phyloP scores from a whole-genome alignment of 2,329 filamentous ascomycete species.

The Neonectria magnoliae region DNA sequence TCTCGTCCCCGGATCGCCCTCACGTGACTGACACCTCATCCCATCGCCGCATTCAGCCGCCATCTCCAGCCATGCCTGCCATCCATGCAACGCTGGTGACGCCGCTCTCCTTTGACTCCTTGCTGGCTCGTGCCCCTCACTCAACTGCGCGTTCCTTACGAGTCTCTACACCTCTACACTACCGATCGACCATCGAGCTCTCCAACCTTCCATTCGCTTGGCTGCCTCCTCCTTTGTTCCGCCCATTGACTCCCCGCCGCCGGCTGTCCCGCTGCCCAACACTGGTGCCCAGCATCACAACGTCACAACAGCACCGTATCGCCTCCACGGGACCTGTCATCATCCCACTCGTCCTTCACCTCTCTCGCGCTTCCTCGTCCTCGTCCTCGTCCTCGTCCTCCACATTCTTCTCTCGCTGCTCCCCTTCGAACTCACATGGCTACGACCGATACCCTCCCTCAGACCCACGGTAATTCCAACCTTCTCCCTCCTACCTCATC shows the following conservation, averaged over 20 bases:
- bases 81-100: slow-evolving; percentile 20
- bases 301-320: not conserved
- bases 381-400: slow-evolving; percentile 3
- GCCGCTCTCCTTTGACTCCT: slow-evolving; percentile 17
- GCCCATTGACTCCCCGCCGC: slow-evolving; percentile 34
- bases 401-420: slow-evolving; percentile 9
- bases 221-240: slow-evolving; percentile 12
- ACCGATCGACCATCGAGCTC: slow-evolving; percentile 19
- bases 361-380: slow-evolving; percentile 7
- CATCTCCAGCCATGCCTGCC: slow-evolving; percentile 24
- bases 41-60: slow-evolving; percentile 21
- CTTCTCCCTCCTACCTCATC: not conserved
- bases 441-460: slow-evolving; percentile 41
- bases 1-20: slow-evolving; percentile 5
- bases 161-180: slow-evolving; percentile 1
- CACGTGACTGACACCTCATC: slow-evolving; percentile 16
- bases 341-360: slow-evolving; percentile 15
- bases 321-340: slow-evolving; percentile 9
- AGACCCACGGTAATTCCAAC: slow-evolving; percentile 38
- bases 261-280: slow-evolving; percentile 29
- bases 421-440: slow-evolving; percentile 34
- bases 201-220: slow-evolving; percentile 15
- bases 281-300: slow-evolving; percentile 27
- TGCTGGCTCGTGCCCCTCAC: slow-evolving; percentile 30
- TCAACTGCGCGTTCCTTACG: slow-evolving; percentile 15